These are phyloP conservation scores for Tulasnella sp. DNA, from an alignment of 768 basidiomycete species.

Conservation along the genomic window DNA sequence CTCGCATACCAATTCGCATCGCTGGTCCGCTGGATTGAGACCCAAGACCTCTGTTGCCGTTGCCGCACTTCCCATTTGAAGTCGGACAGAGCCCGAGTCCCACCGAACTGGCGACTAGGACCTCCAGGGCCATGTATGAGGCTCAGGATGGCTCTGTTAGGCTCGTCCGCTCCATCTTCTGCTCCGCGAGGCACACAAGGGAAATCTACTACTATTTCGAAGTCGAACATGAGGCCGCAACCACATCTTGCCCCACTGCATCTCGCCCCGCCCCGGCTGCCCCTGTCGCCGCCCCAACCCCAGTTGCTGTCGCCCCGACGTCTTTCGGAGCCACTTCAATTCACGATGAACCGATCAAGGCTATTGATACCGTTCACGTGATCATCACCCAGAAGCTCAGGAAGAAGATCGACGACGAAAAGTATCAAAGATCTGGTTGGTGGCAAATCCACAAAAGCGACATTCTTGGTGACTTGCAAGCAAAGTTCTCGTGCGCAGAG, in stretches of 20 bases:
- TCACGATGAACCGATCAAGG: conserved; percentile 86
- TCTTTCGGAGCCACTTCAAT: conserved; percentile 61
- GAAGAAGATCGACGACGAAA: conserved; percentile 87
- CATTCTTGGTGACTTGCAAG: conserved; percentile 90
- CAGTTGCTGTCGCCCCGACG: conserved; percentile 34
- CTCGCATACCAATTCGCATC: conserved; percentile 98
- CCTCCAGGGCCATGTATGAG: conserved; percentile 90
- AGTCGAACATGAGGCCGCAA: conserved; percentile 50
- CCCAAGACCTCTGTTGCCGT: conserved; percentile 86
- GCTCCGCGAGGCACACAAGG: conserved; percentile 89
- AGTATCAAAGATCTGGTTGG: conserved; percentile 98
- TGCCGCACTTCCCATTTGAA: conserved; percentile 87
- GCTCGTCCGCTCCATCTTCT: conserved; percentile 68
- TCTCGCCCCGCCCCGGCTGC: conserved; percentile 30
- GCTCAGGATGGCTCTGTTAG: conserved; percentile 73
- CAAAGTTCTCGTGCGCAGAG: conserved; percentile 91
- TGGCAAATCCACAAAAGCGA: conserved; percentile 98
- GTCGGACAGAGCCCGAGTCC: conserved; percentile 93
- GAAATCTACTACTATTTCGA: conserved; percentile 98
- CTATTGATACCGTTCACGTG: conserved; percentile 71
- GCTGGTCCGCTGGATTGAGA: conserved; percentile 99
- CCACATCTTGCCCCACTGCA: conserved; percentile 41
- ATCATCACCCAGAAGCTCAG: conserved; percentile 98
- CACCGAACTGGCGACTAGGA: conserved; percentile 86
- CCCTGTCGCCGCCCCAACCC: conserved; percentile 28